Base-by-base conservation (phyloP, 78 protist species). In the Polysphondylium violaceum region DNA sequence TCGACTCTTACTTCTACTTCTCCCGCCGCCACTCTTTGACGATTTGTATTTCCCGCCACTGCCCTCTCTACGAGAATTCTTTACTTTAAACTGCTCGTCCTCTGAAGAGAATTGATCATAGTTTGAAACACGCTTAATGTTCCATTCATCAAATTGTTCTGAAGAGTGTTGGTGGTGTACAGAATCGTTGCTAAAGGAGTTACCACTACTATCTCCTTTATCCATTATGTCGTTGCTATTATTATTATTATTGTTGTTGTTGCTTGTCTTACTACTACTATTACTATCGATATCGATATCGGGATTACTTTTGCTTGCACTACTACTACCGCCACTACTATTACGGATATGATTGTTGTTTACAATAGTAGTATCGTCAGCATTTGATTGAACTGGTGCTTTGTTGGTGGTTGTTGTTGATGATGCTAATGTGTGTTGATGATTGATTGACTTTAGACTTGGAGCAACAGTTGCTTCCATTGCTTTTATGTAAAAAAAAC, bases 41-140 rank as follows among this genome's bases (percentile, higher is more conserved):
- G 31, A 43, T 47, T 47, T 47, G 53, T 47, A 14, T 47, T 8
- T 47, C 23, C 11, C 53, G 53, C 11, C 8, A 11, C 23, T 47
- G 8, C 23, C 23, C 8, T 47, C 11, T 47, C 23, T 11, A 47
- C 53, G 8, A 47, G 8, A 8, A 47, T 8, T 11, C 8, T 47
- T 47, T 8, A 47, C 8, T 47, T 11, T 47, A 47, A 23, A 69
- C 27, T 35, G 38, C 43, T 69, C 76, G 43, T 69, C 76, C 11
- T 69, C 76, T 27, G 76, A 69, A 27, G 76, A 69, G 43, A 43
- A 69, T 14, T n/a, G 43, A 43, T 43, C 58, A 69, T 69, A 60
- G 35, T 60, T 60, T 21, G 11, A 21, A 29, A 60, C 38, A 21
- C 33, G 16, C 21, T 60, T 60, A 7, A 31, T 60, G 14, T 12